Conservation (phyloP, 108 stramenopile genomes). For the Nitzschia sp. region DNA sequence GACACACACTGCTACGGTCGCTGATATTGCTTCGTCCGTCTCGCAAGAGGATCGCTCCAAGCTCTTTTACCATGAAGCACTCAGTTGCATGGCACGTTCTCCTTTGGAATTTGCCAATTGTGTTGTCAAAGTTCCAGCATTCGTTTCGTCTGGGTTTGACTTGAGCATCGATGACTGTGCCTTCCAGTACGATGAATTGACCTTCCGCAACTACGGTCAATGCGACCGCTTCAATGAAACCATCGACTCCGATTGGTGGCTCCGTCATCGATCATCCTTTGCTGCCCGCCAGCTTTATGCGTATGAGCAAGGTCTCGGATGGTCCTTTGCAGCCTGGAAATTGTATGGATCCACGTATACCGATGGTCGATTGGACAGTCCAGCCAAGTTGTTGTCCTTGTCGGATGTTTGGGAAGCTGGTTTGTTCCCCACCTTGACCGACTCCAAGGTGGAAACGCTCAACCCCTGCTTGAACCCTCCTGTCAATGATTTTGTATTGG, state of each 20-base stretch:
- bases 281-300: slow-evolving; percentile 68
- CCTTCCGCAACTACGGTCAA: slow-evolving; percentile 74
- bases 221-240: slow-evolving; percentile 77
- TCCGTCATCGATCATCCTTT: slow-evolving; percentile 59
- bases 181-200: slow-evolving; percentile 8
- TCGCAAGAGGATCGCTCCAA: slow-evolving; percentile 64
- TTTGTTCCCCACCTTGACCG: slow-evolving; percentile 42
- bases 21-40: slow-evolving; percentile 62
- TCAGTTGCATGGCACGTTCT: slow-evolving; percentile 59
- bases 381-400: slow-evolving; percentile 59
- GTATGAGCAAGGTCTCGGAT: slow-evolving; percentile 68
- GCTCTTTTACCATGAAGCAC: slow-evolving; percentile 72
- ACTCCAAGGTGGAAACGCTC: slow-evolving; percentile 11
- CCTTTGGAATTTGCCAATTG: slow-evolving; percentile 67
- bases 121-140: slow-evolving; percentile 46
- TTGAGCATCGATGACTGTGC: slow-evolving; percentile 66
- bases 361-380: slow-evolving; percentile 46
- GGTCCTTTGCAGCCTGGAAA: slow-evolving; percentile 77
- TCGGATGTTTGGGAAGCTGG: slow-evolving; percentile 66
- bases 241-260: slow-evolving; percentile 65
- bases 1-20: slow-evolving; percentile 43
- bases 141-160: slow-evolving; percentile 62
- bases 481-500: slow-evolving; percentile 59
- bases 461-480: slow-evolving; percentile 72
- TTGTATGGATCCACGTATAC: slow-evolving; percentile 37